Conservation (phyloP, 176 grass and related monocot genomes). For the Bromus sterilis region DNA sequence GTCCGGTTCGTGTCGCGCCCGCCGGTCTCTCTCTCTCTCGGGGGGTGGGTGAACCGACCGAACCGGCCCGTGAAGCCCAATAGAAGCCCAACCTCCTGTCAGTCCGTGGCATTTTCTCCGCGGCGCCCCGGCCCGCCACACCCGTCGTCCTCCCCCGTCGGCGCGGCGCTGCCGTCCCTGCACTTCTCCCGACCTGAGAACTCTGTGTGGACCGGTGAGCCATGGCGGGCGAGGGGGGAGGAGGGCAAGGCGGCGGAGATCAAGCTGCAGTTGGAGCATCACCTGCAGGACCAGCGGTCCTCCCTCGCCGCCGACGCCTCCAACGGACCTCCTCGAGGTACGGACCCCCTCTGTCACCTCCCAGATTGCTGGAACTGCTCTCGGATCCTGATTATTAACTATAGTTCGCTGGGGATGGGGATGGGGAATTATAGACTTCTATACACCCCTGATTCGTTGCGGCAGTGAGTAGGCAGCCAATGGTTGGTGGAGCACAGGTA, state of each 20-base stretch:
- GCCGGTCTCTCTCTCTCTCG: no score
- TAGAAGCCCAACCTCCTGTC: neutral
- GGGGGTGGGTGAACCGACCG: no score
- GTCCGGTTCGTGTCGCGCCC: no score
- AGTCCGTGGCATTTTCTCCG: neutral
- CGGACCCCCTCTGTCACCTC: neutral
- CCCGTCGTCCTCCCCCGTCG: neutral
- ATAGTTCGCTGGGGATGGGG: neutral
- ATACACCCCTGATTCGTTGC: neutral
- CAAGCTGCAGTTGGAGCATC: conserved; percentile 67
- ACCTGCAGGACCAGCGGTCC: conserved; percentile 67
- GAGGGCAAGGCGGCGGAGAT: conserved; percentile 38
- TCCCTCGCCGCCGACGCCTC: conserved; percentile 57
- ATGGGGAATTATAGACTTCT: neutral
- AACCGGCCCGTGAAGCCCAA: neutral
- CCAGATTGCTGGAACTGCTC: neutral
- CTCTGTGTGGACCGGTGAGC: neutral
- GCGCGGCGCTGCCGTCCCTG: neutral
- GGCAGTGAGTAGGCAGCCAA: neutral
- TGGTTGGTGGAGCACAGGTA: neutral
- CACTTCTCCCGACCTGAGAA: neutral
- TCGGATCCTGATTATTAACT: neutral
- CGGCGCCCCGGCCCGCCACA: neutral
- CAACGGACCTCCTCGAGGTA: conserved; percentile 74
- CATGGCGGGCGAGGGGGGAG: conserved; percentile 39